phyloP scores from a whole-genome alignment of 345 rosid genomes.

The Isatis tinctoria region DNA sequence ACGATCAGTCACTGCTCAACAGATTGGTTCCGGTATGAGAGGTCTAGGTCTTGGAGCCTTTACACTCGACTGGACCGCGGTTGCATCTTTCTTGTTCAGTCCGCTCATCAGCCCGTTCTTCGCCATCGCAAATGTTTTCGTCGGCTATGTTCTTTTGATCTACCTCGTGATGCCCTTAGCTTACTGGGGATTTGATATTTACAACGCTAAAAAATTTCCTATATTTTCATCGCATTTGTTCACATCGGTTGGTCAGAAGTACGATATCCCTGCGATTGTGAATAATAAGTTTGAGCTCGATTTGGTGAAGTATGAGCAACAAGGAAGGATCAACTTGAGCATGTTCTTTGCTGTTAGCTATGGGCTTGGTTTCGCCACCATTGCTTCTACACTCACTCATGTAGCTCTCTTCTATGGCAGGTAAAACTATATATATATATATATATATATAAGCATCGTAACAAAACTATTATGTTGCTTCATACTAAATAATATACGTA shows the following conservation, averaged over 20 bases:
- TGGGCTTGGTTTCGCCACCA: slow-evolving; percentile 87
- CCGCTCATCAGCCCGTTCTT: slow-evolving; percentile 88
- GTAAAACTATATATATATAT: slow-evolving; percentile 37
- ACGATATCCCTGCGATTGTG: slow-evolving; percentile 62
- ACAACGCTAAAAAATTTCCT: slow-evolving; percentile 58
- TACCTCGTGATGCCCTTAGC: slow-evolving; percentile 59
- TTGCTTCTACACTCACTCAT: slow-evolving; percentile 80
- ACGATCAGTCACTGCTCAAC: slow-evolving; percentile 78
- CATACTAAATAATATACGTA: neutral
- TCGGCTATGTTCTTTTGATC: slow-evolving; percentile 58
- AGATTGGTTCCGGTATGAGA: slow-evolving; percentile 79
- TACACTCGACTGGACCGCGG: slow-evolving; percentile 76
- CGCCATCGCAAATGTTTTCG: slow-evolving; percentile 60
- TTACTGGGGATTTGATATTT: slow-evolving; percentile 73
- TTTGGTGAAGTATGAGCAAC: slow-evolving; percentile 46
- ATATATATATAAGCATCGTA: neutral
- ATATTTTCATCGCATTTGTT: slow-evolving; percentile 83
- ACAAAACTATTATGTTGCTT: neutral
- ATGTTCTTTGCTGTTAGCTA: slow-evolving; percentile 73
- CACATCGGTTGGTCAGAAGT: slow-evolving; percentile 53
- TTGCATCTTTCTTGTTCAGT: slow-evolving; percentile 77
- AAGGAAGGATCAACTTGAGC: slow-evolving; percentile 83
- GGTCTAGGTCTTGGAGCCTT: slow-evolving; percentile 86
- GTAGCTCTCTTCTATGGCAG: slow-evolving; percentile 88
- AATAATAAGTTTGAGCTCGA: slow-evolving; percentile 75